Evolutionary conservation across 192 early-diverging fungal genomes (phyloP).

Genomic region (Entomortierella parvispora): DNA sequence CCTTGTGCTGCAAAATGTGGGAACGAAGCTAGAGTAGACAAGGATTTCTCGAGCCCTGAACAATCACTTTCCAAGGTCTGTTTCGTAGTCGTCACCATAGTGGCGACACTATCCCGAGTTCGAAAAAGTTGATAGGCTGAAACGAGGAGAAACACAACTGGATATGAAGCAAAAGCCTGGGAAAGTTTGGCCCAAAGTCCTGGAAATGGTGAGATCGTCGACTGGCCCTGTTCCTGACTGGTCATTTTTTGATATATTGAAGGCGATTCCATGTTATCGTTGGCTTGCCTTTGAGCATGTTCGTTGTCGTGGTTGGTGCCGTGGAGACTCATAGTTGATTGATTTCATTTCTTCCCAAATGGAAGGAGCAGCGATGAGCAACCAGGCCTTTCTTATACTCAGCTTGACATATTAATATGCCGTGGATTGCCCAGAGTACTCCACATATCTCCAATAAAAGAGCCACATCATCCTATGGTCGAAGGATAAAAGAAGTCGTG

Average conservation of each 20-base stretch:
- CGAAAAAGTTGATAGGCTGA: slow-evolving; percentile 32
- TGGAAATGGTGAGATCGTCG: slow-evolving; percentile 1
- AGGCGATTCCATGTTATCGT: no score
- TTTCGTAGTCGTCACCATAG: slow-evolving; percentile 5
- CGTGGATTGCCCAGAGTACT: no score
- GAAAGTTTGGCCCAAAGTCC: slow-evolving; percentile 36
- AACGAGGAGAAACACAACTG: slow-evolving; percentile 21
- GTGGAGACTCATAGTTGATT: no score
- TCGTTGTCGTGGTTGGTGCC: background rate
- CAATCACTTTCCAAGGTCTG: slow-evolving; percentile 11
- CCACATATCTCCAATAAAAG: no score
- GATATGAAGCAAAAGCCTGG: slow-evolving; percentile 22
- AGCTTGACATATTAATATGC: no score
- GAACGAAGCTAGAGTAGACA: slow-evolving; percentile 3
- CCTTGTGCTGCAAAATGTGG: slow-evolving; percentile 23
- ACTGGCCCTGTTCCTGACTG: background rate
- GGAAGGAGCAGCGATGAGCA: no score
- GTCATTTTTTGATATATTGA: no score
- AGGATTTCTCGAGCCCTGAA: slow-evolving; percentile 14
- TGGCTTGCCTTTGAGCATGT: background rate
- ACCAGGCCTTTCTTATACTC: no score
- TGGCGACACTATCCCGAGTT: background rate
- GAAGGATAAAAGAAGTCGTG: no score
- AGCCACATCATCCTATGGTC: no score
- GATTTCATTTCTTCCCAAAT: no score